A percentile compares a stretch with the other conserved stretches of the same genome.
Conservation (phyloP, 2,329 filamentous ascomycete species). For the Cladosporium sphaerospermum region DNA sequence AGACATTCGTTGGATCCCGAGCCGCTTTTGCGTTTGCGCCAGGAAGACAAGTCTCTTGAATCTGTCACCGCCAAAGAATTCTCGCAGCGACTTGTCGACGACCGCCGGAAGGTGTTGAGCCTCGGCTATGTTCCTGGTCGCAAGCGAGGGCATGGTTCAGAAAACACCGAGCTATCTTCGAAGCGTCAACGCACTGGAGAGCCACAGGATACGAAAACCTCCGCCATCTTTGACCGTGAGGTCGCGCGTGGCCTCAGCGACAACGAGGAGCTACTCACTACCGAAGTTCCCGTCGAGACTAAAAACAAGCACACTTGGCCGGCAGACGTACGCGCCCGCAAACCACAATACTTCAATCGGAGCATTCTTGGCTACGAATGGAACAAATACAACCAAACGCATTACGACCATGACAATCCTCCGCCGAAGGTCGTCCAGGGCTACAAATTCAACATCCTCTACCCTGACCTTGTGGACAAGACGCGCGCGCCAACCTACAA, state of each 20-base stretch:
- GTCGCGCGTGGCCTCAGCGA: constrained; percentile 85
- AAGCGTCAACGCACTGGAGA: constrained; percentile 25
- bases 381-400: constrained; percentile 99
- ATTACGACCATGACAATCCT: constrained; percentile 97
- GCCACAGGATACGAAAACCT: constrained; percentile 3
- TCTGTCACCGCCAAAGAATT: constrained; percentile 55
- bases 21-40: constrained; percentile 56
- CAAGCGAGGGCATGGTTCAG: constrained; percentile 28
- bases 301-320: constrained; percentile 54
- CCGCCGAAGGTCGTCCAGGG: constrained; percentile 97
- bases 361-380: constrained; percentile 99
- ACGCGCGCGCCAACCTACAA: constrained; percentile 90
- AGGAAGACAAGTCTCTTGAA: constrained; percentile 57
- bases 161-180: constrained; percentile 13
- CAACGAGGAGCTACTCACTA: constrained; percentile 91
- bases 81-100: constrained; percentile 50
- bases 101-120: constrained; percentile 56
- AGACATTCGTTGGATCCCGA: constrained; percentile 53
- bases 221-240: constrained; percentile 60
- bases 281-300: constrained; percentile 71
- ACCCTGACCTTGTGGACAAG: constrained; percentile 93
- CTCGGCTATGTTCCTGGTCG: constrained; percentile 62
- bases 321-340: constrained; percentile 59
- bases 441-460: constrained; percentile 99
- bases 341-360: constrained; percentile 94